A percentile compares a stretch with the other conserved stretches of the same genome.
Evolutionary conservation across 176 grass and related monocot genomes (phyloP).

Genomic region (Bonia amplexicaulis): DNA sequence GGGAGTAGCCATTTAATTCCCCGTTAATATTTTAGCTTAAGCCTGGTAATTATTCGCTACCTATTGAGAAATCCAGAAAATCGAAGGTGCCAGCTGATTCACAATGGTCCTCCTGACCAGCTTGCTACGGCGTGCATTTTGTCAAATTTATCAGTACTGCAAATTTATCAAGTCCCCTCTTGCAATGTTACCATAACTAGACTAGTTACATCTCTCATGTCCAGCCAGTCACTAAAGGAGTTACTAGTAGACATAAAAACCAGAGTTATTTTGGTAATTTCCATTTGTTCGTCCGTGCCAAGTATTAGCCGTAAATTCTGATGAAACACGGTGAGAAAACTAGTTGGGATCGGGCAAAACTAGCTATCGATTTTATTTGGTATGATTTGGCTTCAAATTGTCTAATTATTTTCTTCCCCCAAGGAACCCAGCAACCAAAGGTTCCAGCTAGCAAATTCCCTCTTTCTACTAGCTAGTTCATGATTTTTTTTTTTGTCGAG

Average conservation of each 20-base stretch:
- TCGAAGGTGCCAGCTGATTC: neutral
- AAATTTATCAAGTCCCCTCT: neutral
- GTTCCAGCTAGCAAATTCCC: neutral
- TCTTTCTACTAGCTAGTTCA: neutral
- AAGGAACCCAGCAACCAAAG: neutral
- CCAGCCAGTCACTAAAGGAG: too few species aligned
- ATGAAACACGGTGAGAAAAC: neutral
- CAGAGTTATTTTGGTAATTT: neutral
- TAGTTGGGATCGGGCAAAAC: neutral
- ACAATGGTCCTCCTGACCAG: neutral
- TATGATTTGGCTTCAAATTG: neutral
- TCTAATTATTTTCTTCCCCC: neutral
- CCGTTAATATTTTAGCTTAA: neutral
- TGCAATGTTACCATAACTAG: neutral
- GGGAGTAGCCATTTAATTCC: too few species aligned
- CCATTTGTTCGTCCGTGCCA: neutral
- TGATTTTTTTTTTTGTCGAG: neutral
- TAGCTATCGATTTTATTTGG: neutral
- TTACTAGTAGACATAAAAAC: neutral
- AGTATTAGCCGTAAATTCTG: neutral
- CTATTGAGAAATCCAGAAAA: neutral
- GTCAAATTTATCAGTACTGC: neutral
- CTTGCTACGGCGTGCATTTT: neutral
- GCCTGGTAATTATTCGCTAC: neutral
- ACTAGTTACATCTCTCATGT: neutral